A percentile compares a stretch with the other conserved stretches of the same genome.
Conservation (phyloP, 2,329 filamentous ascomycete genomes). For the Zalaria obscura region DNA sequence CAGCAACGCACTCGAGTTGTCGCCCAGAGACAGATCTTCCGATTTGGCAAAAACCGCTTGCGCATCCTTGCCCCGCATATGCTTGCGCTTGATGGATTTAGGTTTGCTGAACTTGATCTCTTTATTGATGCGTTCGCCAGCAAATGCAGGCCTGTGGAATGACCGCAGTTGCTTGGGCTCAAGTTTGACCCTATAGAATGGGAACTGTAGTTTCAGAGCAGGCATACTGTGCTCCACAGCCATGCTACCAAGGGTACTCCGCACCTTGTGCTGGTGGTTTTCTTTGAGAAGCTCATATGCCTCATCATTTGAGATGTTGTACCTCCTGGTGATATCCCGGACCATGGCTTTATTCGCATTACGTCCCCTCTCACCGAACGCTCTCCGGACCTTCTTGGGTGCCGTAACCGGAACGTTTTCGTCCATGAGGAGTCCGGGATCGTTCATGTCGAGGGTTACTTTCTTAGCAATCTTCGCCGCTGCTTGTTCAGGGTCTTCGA, state of each 20-base stretch:
- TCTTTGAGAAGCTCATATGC: slow-evolving; percentile 93
- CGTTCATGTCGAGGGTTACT: slow-evolving; percentile 73
- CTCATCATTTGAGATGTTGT: slow-evolving; percentile 93
- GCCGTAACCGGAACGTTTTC: slow-evolving; percentile 52
- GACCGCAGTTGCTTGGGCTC: slow-evolving; percentile 58
- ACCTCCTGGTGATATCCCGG: slow-evolving; percentile 63
- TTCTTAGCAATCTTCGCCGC: slow-evolving; percentile 62
- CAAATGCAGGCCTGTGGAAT: slow-evolving; percentile 70
- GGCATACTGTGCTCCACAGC: slow-evolving; percentile 92
- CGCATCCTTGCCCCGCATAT: slow-evolving; percentile 63
- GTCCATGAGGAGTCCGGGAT: slow-evolving; percentile 75
- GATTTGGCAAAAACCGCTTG: slow-evolving; percentile 68
- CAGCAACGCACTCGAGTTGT: slow-evolving; percentile 77
- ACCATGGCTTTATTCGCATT: slow-evolving; percentile 56
- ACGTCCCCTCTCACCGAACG: slow-evolving; percentile 44
- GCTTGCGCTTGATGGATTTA: slow-evolving; percentile 64
- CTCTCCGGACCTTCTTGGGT: slow-evolving; percentile 40
- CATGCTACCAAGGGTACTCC: slow-evolving; percentile 79
- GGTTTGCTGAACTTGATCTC: slow-evolving; percentile 60
- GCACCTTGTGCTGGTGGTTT: slow-evolving; percentile 91
- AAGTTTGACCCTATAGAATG: slow-evolving; percentile 85
- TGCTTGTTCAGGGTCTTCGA: slow-evolving; percentile 66
- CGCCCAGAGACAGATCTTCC: slow-evolving; percentile 70
- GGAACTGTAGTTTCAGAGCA: slow-evolving; percentile 80
- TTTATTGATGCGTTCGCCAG: slow-evolving; percentile 41